Evolutionary conservation across 1,284 basidiomycete genomes (phyloP).

Genomic region (Xerocomus nothofagi): DNA sequence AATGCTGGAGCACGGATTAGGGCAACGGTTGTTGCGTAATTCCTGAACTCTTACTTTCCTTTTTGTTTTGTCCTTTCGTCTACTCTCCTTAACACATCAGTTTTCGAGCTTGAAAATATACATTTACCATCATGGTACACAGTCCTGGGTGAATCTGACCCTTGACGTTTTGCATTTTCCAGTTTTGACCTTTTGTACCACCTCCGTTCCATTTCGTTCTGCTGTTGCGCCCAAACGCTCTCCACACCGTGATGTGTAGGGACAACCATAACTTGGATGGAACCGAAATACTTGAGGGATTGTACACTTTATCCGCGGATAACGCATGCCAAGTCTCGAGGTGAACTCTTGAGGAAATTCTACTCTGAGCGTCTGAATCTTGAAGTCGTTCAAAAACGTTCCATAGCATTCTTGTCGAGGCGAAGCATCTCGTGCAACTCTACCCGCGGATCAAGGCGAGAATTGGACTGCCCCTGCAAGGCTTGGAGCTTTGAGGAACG

Average conservation of each 20-base stretch:
- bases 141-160: not conserved
- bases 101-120: conserved; percentile 1
- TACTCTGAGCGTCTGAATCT: not conserved
- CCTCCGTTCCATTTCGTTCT: not conserved
- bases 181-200: conserved; percentile 4
- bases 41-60: not conserved
- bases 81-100: not conserved
- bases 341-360: not conserved
- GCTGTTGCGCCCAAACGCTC: not conserved
- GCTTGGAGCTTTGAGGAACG: not conserved
- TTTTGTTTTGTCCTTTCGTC: conserved; percentile 20
- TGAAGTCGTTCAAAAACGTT: not conserved
- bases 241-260: not conserved
- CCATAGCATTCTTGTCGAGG: no score
- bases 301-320: no score
- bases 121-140: not conserved
- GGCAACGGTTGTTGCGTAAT: conserved; percentile 8
- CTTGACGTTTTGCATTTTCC: not conserved
- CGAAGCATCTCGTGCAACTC: not conserved
- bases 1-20: conserved; percentile 19
- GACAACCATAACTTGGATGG: not conserved
- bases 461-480: not conserved
- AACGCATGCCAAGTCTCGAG: no score
- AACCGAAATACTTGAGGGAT: not conserved
- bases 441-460: conserved; percentile 11